Conservation (phyloP, 1,139 yeast genomes). For the Taiozyma sp. region DNA sequence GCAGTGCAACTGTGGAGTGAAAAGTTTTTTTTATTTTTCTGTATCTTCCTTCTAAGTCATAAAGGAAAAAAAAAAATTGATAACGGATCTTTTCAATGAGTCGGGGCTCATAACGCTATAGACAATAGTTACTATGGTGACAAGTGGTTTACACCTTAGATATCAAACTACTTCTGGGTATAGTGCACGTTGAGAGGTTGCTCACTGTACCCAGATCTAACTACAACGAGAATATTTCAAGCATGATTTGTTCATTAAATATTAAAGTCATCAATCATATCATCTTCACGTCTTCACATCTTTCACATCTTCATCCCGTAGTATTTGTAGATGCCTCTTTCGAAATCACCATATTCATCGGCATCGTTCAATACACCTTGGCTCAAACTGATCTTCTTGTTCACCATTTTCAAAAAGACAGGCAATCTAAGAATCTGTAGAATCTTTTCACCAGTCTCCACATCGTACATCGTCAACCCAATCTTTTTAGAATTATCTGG, state of each 20-base stretch:
- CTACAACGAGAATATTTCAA: no score
- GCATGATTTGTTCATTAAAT: background rate
- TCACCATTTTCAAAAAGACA: conserved; percentile 55
- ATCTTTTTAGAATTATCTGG: conserved; percentile 27
- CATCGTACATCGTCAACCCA: conserved; percentile 48
- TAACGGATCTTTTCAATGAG: background rate
- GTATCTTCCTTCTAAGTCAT: background rate
- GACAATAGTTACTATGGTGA: no score
- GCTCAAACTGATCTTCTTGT: conserved; percentile 56
- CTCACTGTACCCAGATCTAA: no score
- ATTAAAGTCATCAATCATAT: background rate
- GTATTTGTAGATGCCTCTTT: conserved; percentile 70
- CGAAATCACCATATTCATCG: conserved; percentile 64
- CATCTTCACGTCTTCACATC: background rate
- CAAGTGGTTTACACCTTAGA: no score
- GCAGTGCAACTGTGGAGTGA: background rate
- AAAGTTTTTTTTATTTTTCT: background rate
- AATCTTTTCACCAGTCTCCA: conserved; percentile 62
- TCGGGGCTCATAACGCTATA: background rate
- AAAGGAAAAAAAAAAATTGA: background rate
- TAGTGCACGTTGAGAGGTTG: no score
- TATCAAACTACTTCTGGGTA: no score
- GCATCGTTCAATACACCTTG: conserved; percentile 41
- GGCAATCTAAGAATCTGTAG: conserved; percentile 54
- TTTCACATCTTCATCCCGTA: conserved; percentile 40